Base-by-base conservation (phyloP, 768 basidiomycete genomes). In the Boletellus emodensis region DNA sequence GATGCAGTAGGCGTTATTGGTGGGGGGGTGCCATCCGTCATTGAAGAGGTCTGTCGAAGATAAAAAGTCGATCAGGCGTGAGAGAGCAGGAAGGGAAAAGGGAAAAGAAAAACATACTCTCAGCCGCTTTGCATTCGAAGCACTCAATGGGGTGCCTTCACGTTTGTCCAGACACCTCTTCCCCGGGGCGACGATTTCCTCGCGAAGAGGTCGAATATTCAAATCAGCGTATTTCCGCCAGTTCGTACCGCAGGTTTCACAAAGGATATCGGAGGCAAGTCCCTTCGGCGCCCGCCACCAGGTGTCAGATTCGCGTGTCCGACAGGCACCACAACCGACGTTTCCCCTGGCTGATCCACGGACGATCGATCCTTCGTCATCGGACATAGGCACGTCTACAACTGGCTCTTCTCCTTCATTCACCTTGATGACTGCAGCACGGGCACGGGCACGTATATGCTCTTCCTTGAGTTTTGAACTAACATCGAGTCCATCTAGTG, bases 261-360 rank as follows among this genome's bases (percentile, higher is more conserved):
- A 96, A 46, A 95, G 81, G 35, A 92, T 79, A 51, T 76, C 78
- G 2, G 86, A 86, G 0, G 76, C 67, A n/a, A 94, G 77, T 18
- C 87, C 88, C 63, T 90, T 90, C 3, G 93, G 94, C 13, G 92
- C 91, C 65, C 88, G 90, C 91, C 91, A 96, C 93, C 93, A 96
- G 3, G 69, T 71, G 34, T 75, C 75, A 6, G 87, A 87, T 52
- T 91, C 88, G 48, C 84, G 83, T 7, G 87, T 89, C 43, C 87
- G 76, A 66, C 93, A 96, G 3, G 90, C 89, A 33, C 88, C 91
- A 61, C 93, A 96, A 53, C 75, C 80, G 26, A 73, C 65, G 58
- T 72, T 79, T 34, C 75, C 71, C 61, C 75, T 83, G 38, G 75
- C 75, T 32, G 75, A 75, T 49, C 78, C 76, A 17, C 72, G 76